Base-by-base conservation (phyloP, 1,284 basidiomycete species). In the Athelia sp. region DNA sequence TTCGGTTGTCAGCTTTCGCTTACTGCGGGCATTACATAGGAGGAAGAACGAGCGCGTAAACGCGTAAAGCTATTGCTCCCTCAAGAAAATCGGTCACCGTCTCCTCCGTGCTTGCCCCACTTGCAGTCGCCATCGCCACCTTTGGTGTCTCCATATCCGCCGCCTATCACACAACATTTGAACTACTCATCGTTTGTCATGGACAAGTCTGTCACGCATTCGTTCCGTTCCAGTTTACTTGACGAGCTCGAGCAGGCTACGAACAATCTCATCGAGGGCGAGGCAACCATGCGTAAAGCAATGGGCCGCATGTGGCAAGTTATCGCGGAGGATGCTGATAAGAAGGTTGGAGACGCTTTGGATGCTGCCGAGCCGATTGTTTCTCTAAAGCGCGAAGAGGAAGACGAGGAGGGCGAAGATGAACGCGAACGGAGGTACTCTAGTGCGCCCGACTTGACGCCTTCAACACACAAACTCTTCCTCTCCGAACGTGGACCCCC, bases 131-230 rank as follows among this genome's bases (percentile, higher is more conserved):
- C 78, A 8, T 81, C 79, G 2, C 81, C 81, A 10, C 78, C 81
- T 3, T 69, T 81, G 26, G 64, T 72, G 43, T 79, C 88, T 1
- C 87, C 88, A 2, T 90, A 90, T 60, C 78, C 82, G 23, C 71
- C 78, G 22, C 84, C 86, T 17, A 73, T 71, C 21, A 63, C 73
- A 8, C 78, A 84, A 50, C 87, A 90, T 59, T 71, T 82, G 48
- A 84, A 76, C 52, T 90, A 85, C 64, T 76, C 86, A n/a, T 87
- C 88, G 0, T 88, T 89, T 58, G 85, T 91, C 18, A 77, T 91
- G 74, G 88, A 91, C 64, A 87, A 84, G 54, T 76, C 86, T 11
- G 79, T 87, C n/a, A 88, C 85, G 15, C 86, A 87, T 62, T 81
- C 87, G 2, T 91, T 89, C 64, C 83, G 88, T 29, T 87, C 88